Evolutionary conservation across 805 yeast genomes (phyloP), one percentile per base, ranked within the genome.

Genomic region (Wickerhamiella dianesei): DNA sequence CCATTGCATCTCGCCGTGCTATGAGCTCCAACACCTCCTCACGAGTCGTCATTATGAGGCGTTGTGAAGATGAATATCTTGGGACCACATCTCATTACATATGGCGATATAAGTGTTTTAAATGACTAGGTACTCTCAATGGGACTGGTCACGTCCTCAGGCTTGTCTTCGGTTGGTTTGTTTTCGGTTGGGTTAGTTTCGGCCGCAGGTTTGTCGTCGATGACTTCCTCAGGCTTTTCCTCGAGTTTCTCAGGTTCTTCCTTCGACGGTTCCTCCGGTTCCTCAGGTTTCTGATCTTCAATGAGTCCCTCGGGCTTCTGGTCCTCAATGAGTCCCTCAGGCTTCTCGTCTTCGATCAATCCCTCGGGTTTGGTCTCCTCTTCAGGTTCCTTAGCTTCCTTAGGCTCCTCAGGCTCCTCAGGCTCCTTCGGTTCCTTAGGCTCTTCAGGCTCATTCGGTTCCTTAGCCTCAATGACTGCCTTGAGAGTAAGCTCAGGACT

Each of bases 1-100:
- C 80, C 21, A 78, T 57, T 25, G 53, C 53, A 18, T 56, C 53
- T 16, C 59, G 50, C 43, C 43, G 25, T 5, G 40, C 44, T 13
- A 55, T 48, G 3, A 56, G 51, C 21, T 37, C 42, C 19, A 57
- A 50, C 29, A 52, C 53, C 16, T 41, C 37, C 22, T 50, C 51
- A 8, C 53, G 42, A 16, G 40, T 21, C 39, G 20, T 19, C 4
- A 22, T 19, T 22, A 39, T 39, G 39, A 29, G 14, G 35, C 35
- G 35, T 14, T 12, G 35, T 29, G 14, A 8, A 37, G 40, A 13
- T 14, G 35, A 29, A 12, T 29, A 12, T 12, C 35, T 29, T n/a
- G n/a, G n/a, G n/a, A n/a, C n/a, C n/a, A n/a, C n/a, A n/a, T n/a
- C n/a, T n/a, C n/a, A n/a, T n/a, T n/a, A n/a, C n/a, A n/a, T n/a